phyloP scores from a whole-genome alignment of 2,329 filamentous ascomycete genomes.

The Sporothrix dimorphospora region DNA sequence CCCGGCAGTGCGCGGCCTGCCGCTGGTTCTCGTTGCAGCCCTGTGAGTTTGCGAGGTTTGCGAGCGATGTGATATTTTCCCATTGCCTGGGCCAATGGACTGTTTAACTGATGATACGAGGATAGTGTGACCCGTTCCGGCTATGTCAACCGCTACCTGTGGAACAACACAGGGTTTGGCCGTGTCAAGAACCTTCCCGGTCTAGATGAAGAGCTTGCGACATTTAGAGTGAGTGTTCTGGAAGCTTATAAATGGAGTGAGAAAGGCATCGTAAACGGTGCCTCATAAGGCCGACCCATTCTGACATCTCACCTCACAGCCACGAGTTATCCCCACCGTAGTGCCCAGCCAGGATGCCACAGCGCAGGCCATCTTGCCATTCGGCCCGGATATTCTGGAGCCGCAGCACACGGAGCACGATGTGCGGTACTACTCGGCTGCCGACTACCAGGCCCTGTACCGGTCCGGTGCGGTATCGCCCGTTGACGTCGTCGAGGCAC shows the following conservation, averaged over 20 bases:
- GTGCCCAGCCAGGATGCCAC: constrained; percentile 32
- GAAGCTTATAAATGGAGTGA: neutral
- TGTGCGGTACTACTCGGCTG: constrained; percentile 67
- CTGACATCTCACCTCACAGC: constrained; percentile 11
- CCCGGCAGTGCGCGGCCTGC: constrained; percentile 68
- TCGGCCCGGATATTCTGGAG: constrained; percentile 48
- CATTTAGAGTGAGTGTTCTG: constrained; percentile 50
- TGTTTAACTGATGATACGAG: neutral
- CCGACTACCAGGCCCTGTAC: constrained; percentile 79
- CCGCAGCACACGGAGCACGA: constrained; percentile 44
- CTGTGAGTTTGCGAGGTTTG: constrained; percentile 40
- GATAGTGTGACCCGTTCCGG: constrained; percentile 63
- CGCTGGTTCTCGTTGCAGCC: constrained; percentile 58
- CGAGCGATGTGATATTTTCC: no score
- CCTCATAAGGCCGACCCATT: neutral
- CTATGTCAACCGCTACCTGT: constrained; percentile 66
- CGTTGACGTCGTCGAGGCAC: constrained; percentile 67
- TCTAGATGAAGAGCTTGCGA: constrained; percentile 50
- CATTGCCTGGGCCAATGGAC: neutral
- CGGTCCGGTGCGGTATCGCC: constrained; percentile 71
- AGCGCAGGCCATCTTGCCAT: constrained; percentile 43
- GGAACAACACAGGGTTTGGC: constrained; percentile 67
- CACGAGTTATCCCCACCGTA: constrained; percentile 37
- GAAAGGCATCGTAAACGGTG: neutral
- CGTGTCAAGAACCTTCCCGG: constrained; percentile 51